Conservation (phyloP, 164 flowering plant genomes). For the Paratinospora sagittata region DNA sequence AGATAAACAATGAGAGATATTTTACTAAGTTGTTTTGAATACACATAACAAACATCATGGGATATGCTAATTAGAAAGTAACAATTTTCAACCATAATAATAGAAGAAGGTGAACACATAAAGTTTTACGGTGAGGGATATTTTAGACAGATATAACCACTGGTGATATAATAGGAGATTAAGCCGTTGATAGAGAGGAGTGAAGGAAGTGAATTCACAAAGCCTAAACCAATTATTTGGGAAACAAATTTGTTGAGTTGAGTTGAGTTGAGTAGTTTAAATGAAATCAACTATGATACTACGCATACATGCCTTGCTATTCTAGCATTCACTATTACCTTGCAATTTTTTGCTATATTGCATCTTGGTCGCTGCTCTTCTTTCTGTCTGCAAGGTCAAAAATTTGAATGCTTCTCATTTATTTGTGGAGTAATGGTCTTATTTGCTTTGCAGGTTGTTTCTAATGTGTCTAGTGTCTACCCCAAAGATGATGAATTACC, state of each 20-base stretch:
- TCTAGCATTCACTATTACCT: too few relatives aligned
- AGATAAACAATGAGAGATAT: too few relatives aligned
- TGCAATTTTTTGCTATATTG: not conserved
- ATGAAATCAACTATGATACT: not conserved
- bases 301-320: not conserved
- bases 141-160: not conserved
- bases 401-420: not conserved
- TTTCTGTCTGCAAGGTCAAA: not conserved
- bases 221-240: not conserved
- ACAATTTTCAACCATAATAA: too few relatives aligned
- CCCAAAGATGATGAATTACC: conserved; percentile 92
- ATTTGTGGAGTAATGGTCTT: not conserved
- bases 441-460: conserved; percentile 56
- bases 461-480: conserved; percentile 56
- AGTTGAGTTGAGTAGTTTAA: not conserved
- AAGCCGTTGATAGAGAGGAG: too few relatives aligned
- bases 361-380: not conserved
- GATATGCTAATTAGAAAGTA: too few relatives aligned
- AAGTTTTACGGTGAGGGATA: too few relatives aligned
- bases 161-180: not conserved
- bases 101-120: too few relatives aligned
- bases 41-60: too few relatives aligned
- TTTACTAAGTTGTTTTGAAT: too few relatives aligned
- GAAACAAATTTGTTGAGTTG: not conserved
- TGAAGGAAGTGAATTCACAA: too few relatives aligned